Evolutionary conservation across 1,139 yeast species (phyloP).

Genomic region (Arxiozyma bovina): DNA sequence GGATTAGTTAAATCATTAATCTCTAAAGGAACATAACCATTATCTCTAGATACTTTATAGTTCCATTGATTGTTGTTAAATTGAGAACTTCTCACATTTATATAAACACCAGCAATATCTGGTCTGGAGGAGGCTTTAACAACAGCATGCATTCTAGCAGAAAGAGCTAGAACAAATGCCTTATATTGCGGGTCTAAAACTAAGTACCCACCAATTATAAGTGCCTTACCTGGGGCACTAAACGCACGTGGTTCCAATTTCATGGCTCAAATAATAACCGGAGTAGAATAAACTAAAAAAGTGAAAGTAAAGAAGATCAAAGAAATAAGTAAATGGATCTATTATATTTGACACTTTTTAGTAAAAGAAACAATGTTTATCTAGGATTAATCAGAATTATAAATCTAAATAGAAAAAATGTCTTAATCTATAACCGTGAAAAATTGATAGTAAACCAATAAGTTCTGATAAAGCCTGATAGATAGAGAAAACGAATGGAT

Average conservation of each 20-base stretch:
- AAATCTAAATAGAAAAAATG: too few species aligned
- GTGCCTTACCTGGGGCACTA: slow-evolving; percentile 94
- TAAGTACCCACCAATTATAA: slow-evolving; percentile 88
- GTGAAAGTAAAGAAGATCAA: too few species aligned
- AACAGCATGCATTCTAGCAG: slow-evolving; percentile 82
- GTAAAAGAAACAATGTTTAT: too few species aligned
- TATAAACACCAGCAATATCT: slow-evolving; percentile 20
- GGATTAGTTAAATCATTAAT: slow-evolving; percentile 46
- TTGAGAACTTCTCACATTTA: slow-evolving; percentile 67
- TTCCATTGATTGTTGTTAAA: slow-evolving; percentile 64
- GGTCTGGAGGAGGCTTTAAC: slow-evolving; percentile 28
- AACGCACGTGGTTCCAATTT: slow-evolving; percentile 32
- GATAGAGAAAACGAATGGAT: too few species aligned
- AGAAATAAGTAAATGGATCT: too few species aligned
- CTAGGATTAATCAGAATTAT: too few species aligned
- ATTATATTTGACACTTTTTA: too few species aligned
- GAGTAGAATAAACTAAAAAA: background rate
- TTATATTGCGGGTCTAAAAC: slow-evolving; percentile 70
- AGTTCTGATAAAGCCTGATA: too few species aligned
- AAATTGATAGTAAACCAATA: too few species aligned
- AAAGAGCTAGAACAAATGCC: slow-evolving; percentile 79
- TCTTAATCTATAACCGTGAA: too few species aligned
- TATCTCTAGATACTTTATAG: slow-evolving; percentile 33
- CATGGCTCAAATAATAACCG: background rate
- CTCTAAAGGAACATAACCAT: slow-evolving; percentile 24